phyloP scores from a whole-genome alignment of 306 rosid species.

The Dalbergia oliveri region DNA sequence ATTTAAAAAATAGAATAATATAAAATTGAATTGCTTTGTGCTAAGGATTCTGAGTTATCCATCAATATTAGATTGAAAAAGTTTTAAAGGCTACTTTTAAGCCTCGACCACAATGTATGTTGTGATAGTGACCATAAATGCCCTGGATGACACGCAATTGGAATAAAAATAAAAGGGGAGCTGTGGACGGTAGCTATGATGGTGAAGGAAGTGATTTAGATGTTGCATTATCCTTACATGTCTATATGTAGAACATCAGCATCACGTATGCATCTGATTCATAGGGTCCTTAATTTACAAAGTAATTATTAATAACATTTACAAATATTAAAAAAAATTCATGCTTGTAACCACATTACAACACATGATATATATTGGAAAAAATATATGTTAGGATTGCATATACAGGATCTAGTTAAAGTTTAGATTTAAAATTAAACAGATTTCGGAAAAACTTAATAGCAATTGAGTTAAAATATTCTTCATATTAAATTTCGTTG shows the following conservation, averaged over 20 bases:
- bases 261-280: not conserved
- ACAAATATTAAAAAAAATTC: not conserved
- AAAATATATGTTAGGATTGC: no score
- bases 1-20: not conserved
- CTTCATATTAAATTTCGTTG: no score
- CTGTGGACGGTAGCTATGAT: conserved; percentile 25
- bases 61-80: not conserved
- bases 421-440: not conserved
- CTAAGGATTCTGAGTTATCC: not conserved
- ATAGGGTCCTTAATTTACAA: not conserved
- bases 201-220: conserved; percentile 34
- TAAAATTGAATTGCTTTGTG: not conserved
- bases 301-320: not conserved
- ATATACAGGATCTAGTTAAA: not conserved
- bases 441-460: no score
- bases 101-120: not conserved
- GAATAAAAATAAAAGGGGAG: conserved; percentile 32
- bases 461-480: no score
- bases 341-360: not conserved
- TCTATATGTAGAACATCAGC: not conserved
- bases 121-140: conserved; percentile 11
- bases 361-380: not conserved
- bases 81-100: not conserved
- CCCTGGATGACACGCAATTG: conserved; percentile 37
- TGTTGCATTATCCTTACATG: conserved; percentile 10